Percentiles rank a stretch among this genome's conserved stretches.
These are phyloP conservation scores for Leishmania tarentolae DNA, from an alignment of 208 protist genomes.

Conservation along the genomic window DNA sequence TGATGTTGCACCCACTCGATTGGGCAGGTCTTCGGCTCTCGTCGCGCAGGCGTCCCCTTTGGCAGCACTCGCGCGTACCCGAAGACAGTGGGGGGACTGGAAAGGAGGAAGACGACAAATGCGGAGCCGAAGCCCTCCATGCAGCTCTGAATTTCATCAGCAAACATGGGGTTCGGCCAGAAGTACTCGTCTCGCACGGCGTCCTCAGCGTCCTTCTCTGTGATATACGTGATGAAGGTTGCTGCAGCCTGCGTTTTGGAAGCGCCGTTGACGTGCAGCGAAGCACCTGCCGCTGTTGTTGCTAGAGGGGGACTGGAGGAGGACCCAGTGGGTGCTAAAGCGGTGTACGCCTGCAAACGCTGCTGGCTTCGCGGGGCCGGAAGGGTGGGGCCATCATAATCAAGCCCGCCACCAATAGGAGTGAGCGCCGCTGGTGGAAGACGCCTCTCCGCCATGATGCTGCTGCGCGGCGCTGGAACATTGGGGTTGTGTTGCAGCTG, in stretches of 20 bases:
- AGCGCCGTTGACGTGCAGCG: conserved; percentile 7
- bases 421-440: conserved; percentile 18
- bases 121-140: conserved; percentile 33
- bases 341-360: conserved; percentile 12
- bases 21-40: conserved; percentile 30
- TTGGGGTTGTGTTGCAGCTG: conserved; percentile 23
- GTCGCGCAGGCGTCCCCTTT: background rate
- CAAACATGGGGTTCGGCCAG: conserved; percentile 36
- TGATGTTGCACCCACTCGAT: conserved; percentile 73
- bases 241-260: conserved; percentile 13
- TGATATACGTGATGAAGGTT: conserved; percentile 51
- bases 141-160: conserved; percentile 45
- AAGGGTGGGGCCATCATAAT: conserved; percentile 22
- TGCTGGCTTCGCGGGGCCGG: conserved; percentile 31
- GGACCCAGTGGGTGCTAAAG: background rate
- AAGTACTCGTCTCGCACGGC: conserved; percentile 56
- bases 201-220: conserved; percentile 47
- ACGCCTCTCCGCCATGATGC: conserved; percentile 20
- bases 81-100: conserved; percentile 47
- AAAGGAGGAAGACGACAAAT: conserved; percentile 51
- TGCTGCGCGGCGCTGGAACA: conserved; percentile 33
- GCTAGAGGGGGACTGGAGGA: conserved; percentile 4
- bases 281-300: conserved; percentile 12
- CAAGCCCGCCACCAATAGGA: conserved; percentile 23
- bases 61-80: conserved; percentile 59